A percentile compares a stretch with the other conserved stretches of the same genome.
phyloP scores from a whole-genome alignment of 768 basidiomycete species.

The Kwoniella pini region DNA sequence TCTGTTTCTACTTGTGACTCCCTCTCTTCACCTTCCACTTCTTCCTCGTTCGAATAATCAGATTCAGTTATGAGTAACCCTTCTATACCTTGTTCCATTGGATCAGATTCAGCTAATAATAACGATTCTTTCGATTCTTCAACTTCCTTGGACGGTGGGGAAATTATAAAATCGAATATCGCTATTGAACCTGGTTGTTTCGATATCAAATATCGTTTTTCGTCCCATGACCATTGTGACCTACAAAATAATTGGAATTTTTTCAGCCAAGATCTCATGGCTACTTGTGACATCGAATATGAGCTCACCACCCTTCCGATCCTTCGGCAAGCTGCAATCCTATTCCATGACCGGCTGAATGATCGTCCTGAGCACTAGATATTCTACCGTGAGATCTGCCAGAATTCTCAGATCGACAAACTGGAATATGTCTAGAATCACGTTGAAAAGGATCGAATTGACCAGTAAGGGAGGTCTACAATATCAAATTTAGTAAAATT shows the following conservation, averaged over 20 bases:
- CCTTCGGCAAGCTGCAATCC: constrained; percentile 22
- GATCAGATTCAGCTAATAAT: constrained; percentile 12
- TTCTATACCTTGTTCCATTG: neutral
- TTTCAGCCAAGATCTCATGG: too few relatives aligned
- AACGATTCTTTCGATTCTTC: constrained; percentile 9
- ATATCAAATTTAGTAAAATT: too few relatives aligned
- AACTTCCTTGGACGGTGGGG: constrained; percentile 3
- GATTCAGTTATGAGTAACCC: neutral
- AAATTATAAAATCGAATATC: constrained; percentile 38
- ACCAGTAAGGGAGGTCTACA: constrained; percentile 32
- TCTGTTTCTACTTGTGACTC: neutral
- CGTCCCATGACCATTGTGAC: constrained; percentile 39
- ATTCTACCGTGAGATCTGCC: constrained; percentile 19
- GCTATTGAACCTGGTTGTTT: constrained; percentile 40
- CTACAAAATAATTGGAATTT: constrained; percentile 7
- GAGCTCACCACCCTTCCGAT: constrained; percentile 35
- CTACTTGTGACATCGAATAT: too few relatives aligned
- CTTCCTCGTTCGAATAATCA: neutral
- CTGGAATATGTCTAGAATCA: constrained; percentile 13
- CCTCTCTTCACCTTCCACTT: neutral
- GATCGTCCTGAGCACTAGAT: constrained; percentile 14
- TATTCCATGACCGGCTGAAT: neutral
- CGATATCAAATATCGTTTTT: constrained; percentile 51
- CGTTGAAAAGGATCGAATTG: constrained; percentile 29
- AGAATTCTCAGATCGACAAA: constrained; percentile 42